A percentile compares a stretch with the other conserved stretches of the same genome.
These are phyloP conservation scores for Trypanosoma caninum DNA, from an alignment of 208 protist species.

Conservation along the genomic window DNA sequence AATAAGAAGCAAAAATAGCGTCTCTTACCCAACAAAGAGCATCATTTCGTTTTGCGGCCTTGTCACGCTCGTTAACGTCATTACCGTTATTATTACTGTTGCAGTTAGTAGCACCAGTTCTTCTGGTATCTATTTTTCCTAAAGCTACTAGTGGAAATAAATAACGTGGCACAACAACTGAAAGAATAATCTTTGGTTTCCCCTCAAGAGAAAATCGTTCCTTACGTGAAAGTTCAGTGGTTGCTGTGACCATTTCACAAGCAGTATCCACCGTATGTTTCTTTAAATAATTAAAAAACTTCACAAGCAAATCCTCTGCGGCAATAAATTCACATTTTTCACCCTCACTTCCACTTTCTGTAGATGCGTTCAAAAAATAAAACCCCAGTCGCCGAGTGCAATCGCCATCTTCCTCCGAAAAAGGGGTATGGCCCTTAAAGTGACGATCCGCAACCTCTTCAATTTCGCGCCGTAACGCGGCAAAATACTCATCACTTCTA, in stretches of 20 bases:
- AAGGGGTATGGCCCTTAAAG: slow-evolving; percentile 54
- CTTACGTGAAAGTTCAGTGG: neutral
- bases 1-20: slow-evolving; percentile 59
- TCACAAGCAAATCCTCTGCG: slow-evolving; percentile 68
- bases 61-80: neutral
- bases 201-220: slow-evolving; percentile 1
- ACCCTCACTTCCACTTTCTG: slow-evolving; percentile 16
- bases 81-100: neutral
- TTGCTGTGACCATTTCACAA: slow-evolving; percentile 53
- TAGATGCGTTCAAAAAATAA: slow-evolving; percentile 21
- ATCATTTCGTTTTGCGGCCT: neutral
- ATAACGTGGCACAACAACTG: slow-evolving; percentile 74
- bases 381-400: slow-evolving; percentile 36
- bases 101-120: neutral
- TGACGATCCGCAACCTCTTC: slow-evolving; percentile 41
- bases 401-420: slow-evolving; percentile 20
- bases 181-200: slow-evolving; percentile 45
- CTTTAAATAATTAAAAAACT: slow-evolving; percentile 85
- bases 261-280: slow-evolving; percentile 69
- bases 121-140: neutral
- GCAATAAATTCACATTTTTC: slow-evolving; percentile 36
- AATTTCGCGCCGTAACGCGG: slow-evolving; percentile 24
- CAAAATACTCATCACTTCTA: slow-evolving; percentile 14
- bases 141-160: slow-evolving; percentile 42
- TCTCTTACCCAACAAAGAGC: slow-evolving; percentile 62